Conservation (phyloP, 306 rosid species). For the Quercus parvula region DNA sequence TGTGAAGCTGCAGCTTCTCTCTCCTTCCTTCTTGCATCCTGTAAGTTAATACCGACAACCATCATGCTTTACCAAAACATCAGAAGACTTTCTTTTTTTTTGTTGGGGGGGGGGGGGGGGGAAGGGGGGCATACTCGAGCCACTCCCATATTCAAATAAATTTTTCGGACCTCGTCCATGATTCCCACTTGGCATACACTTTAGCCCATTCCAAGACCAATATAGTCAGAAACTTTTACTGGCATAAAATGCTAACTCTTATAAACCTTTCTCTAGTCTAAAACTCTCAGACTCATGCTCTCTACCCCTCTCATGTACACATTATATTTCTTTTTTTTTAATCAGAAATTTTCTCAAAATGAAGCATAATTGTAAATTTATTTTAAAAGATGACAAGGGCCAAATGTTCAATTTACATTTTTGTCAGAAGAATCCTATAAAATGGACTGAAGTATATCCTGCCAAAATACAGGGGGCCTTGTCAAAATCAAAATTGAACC, state of each 20-base stretch:
- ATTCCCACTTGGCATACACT: background rate
- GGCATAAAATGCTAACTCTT: background rate
- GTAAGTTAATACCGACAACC: slow-evolving; percentile 19
- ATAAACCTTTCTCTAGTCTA: background rate
- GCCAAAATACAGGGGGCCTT: too few relatives aligned
- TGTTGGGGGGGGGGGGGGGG: too few relatives aligned
- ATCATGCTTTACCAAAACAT: background rate
- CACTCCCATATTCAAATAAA: background rate
- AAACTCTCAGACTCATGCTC: background rate
- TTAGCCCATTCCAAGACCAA: background rate
- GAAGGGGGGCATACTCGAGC: background rate
- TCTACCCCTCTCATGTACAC: background rate
- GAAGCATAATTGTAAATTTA: slow-evolving; percentile 10
- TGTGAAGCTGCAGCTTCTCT: slow-evolving; percentile 83
- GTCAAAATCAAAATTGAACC: too few relatives aligned
- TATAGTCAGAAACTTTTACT: background rate
- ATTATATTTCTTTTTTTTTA: background rate
- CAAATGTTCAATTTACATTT: too few relatives aligned
- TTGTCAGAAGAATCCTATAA: too few relatives aligned
- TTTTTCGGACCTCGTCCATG: background rate
- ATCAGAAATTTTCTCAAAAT: slow-evolving; percentile 1
- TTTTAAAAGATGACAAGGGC: too few relatives aligned
- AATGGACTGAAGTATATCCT: too few relatives aligned
- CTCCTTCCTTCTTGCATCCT: slow-evolving; percentile 92
- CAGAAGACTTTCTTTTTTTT: background rate